Evolutionary conservation across 208 protist genomes (phyloP), one percentile per base, ranked within the genome.

Genomic region (Acanthamoeba castellanii): DNA sequence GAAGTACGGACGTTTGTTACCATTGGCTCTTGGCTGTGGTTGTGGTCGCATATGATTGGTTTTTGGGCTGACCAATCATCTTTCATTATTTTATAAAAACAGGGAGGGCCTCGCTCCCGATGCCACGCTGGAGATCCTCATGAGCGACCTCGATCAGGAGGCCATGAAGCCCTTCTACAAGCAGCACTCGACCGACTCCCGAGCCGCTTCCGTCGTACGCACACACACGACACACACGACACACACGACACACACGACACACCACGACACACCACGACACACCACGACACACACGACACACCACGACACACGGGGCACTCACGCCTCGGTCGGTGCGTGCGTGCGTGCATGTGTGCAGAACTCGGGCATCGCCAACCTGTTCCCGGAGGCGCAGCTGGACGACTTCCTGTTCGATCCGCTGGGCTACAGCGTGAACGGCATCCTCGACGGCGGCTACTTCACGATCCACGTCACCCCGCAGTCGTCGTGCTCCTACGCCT

Each of bases 391-490:
- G 14, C n/a, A 70, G 3, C 61, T 96, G 45, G 94, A 98, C 70
- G 95, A 95, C 27, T 96, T 96, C 88, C 47, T 96, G 30, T 98
- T 98, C 87, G 95, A 97, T n/a, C 98, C 98, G 7, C 98, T 96
- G 93, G 98, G 98, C 52, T 98, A 98, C 90, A 97, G 95, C 25
- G 95, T 97, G 88, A 98, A 98, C 87, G 96, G 92, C 37, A 37
- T 98, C 3, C n/a, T 93, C 42, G 93, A 82, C 47, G 85, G 89
- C 1, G 74, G 42, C 9, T 98, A 98, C 96, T 98, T 94, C 91
- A 98, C 97, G 3, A 97, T 98, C 59, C 98, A 98, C 91, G 95
- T 98, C 57, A 98, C 98, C 9, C 98, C 98, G 30, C 95, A 98
- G 94, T 30, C 78, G 32, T 50, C 95, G n/a, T 97, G 92, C 72